phyloP scores from a whole-genome alignment of 768 basidiomycete species.

The Leucogyrophana mollusca region DNA sequence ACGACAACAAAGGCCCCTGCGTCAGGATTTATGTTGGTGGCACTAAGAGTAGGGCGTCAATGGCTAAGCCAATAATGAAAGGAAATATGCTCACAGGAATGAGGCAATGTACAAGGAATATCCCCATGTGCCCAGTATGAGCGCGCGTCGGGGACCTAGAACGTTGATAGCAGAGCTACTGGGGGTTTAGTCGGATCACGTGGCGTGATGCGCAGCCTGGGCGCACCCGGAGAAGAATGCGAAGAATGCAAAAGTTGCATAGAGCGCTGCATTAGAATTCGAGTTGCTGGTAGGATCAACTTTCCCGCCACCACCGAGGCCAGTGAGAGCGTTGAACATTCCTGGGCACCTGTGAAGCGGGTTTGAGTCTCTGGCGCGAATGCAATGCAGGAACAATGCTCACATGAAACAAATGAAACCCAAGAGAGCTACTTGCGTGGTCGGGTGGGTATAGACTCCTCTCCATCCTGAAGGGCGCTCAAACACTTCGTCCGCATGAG shows the following conservation, averaged over 20 bases:
- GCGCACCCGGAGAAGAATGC: constrained; percentile 74
- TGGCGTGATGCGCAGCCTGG: no score
- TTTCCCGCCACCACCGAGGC: constrained; percentile 76
- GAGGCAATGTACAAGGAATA: constrained; percentile 72
- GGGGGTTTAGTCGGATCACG: background rate
- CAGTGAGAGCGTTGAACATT: constrained; percentile 71
- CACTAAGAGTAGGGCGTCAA: constrained; percentile 33
- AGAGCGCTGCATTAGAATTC: constrained; percentile 69
- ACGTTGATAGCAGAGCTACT: constrained; percentile 69
- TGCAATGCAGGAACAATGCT: constrained; percentile 31
- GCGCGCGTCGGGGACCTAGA: constrained; percentile 65
- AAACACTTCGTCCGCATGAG: constrained; percentile 27
- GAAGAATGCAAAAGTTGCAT: constrained; percentile 58
- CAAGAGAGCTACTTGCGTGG: constrained; percentile 48
- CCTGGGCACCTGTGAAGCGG: constrained; percentile 34
- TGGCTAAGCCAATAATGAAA: background rate
- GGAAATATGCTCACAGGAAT: constrained; percentile 48
- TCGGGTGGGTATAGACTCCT: constrained; percentile 58
- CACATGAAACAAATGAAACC: constrained; percentile 66
- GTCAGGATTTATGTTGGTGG: constrained; percentile 61
- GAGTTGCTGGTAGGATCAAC: constrained; percentile 62
- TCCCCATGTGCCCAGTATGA: constrained; percentile 66
- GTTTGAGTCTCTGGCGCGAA: constrained; percentile 7
- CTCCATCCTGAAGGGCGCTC: constrained; percentile 50
- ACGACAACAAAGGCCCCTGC: constrained; percentile 61